These are phyloP conservation scores for Artemisia tridentata DNA, from an alignment of 129 eudicot genomes.

Conservation along the genomic window DNA sequence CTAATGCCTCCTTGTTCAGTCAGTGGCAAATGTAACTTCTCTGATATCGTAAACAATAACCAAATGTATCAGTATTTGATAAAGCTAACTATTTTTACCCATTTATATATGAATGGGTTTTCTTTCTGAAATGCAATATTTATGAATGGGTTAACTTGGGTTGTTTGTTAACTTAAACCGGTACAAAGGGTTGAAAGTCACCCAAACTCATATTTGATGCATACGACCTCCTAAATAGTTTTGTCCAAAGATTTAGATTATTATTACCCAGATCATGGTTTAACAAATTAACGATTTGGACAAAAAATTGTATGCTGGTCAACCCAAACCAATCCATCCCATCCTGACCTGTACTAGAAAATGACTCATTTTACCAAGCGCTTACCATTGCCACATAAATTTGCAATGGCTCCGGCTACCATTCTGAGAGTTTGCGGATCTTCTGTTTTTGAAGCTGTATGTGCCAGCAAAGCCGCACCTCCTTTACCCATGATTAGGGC, in stretches of 20 bases:
- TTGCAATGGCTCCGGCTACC: slow-evolving; percentile 99
- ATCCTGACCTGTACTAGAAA: neutral
- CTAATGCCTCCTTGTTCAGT: slow-evolving; percentile 80
- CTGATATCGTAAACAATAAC: slow-evolving; percentile 34
- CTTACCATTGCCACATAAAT: slow-evolving; percentile 93
- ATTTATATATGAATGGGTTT: no score
- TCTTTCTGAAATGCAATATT: no score
- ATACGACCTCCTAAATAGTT: no score
- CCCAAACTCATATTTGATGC: no score
- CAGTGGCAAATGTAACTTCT: slow-evolving; percentile 61
- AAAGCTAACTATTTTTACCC: neutral
- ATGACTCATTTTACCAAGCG: neutral
- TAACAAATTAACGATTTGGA: neutral
- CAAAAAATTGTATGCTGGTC: neutral
- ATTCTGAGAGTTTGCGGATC: slow-evolving; percentile 96
- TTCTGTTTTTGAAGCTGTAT: slow-evolving; percentile 70
- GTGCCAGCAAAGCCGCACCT: slow-evolving; percentile 77
- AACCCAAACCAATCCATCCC: no score
- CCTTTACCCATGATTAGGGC: slow-evolving; percentile 80
- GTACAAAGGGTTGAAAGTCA: no score
- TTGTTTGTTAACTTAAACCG: no score
- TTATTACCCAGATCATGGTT: no score
- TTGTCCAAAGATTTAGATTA: no score
- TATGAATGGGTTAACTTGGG: no score
- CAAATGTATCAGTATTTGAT: slow-evolving; percentile 23